Evolutionary conservation across 2,329 filamentous ascomycete species (phyloP), one percentile per base, ranked within the genome.

Genomic region (Aspergillus luchuensis): DNA sequence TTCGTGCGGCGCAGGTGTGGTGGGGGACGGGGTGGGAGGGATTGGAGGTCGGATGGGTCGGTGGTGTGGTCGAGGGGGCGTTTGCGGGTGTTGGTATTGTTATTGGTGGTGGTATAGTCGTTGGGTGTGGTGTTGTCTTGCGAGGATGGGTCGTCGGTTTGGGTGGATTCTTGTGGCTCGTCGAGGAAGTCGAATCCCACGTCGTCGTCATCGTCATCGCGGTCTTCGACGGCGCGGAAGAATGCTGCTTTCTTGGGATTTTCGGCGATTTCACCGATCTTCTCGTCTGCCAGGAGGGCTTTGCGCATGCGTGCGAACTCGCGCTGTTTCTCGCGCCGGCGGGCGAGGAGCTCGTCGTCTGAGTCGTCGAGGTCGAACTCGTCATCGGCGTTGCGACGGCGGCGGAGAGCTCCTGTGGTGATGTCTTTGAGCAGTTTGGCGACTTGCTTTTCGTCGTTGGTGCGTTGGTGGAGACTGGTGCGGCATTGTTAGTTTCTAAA

Each of bases 291-390:
- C 50, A 97, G 85, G 8, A 99, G 83, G 6, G 93, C 91, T 74
- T 92, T 92, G 59, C 92, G 90, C 90, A 97, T 96, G 78, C 91
- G 91, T 38, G 90, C 90, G 76, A 96, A 96, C 71, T 97, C 91
- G 41, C 89, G 85, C 56, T 92, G 89, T 81, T 96, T 97, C 81
- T 90, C 87, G 54, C 91, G 87, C 49, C 90, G 87, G 48, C 87
- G 86, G 30, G 94, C 91, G 17, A 89, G 87, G 11, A 71, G 73
- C 64, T 90, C 92, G 67, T 97, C 94, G 66, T 97, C 94, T 2
- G 91, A 94, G 74, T 98, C 95, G 5, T 92, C 93, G 21, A 96
- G 85, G 68, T 94, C 91, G 64, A 93, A 89, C 68, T 93, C 90
- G 72, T 91, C 84, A 63, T 89, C 90, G 8, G 72, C 86, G 19